Evolutionary conservation across 2,329 filamentous ascomycete species (phyloP), one percentile per base, ranked within the genome.

Genomic region (Pseudogymnoascus sp.): DNA sequence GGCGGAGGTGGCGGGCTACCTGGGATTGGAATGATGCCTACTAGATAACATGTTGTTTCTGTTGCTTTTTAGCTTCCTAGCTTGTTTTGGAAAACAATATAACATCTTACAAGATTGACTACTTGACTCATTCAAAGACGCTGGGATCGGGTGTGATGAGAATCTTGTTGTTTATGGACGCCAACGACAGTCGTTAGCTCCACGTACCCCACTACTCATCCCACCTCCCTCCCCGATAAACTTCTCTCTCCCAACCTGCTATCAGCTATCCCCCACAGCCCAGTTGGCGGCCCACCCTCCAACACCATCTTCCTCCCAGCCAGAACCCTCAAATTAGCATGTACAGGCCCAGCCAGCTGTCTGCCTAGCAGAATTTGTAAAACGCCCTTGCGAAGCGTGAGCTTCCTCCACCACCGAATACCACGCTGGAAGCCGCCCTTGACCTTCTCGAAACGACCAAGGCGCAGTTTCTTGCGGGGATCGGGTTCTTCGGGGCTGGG

Each of bases 361-460:
- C 69, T 65, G 6, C 69, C 69, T 7, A 70, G 20, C 6, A 69
- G 41, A 1, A 70, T 14, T 3, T 43, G 37, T n/a, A 70, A 63
- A 8, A 70, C 59, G 12, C 61, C 57, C 30, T 63, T 68, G 28
- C 61, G 62, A 22, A 70, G 54, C 3, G 67, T 8, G 43, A 64
- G 11, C 5, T 58, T 43, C 34, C 67, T 59, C 35, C 57, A 59
- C 32, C 61, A 63, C 14, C 67, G 63, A 9, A 54, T 12, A 54
- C n/a, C 25, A n/a, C 47, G 47, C 11, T 54, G 47, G 9, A 12
- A 4, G 5, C n/a, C n/a, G n/a, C n/a, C 28, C n/a, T 54, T 54
- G 2, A 30, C 25, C 47, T 32, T 54, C n/a, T 30, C n/a, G 2
- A 18, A n/a, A 18, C 28, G 43, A 4, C 8, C 25, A 8, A 50